These are phyloP conservation scores for Colletotrichum caudatum DNA, from an alignment of 2,329 filamentous ascomycete species.

Conservation along the genomic window DNA sequence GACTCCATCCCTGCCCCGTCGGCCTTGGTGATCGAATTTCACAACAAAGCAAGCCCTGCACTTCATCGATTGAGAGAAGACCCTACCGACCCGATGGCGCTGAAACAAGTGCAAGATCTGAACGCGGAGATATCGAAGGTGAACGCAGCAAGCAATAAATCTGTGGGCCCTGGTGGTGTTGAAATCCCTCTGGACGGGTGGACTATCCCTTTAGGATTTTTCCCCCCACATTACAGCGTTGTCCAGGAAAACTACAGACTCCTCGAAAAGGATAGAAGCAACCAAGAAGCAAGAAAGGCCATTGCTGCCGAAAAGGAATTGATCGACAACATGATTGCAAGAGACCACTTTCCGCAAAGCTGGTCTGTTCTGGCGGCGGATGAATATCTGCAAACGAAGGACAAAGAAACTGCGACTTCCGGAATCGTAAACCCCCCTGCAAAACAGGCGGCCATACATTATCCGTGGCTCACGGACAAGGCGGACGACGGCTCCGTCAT, in stretches of 20 bases:
- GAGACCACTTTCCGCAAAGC: neutral
- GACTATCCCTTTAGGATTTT: no score
- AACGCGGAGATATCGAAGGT: no score
- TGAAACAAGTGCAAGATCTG: no score
- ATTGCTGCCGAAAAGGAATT: slow-evolving; percentile 1
- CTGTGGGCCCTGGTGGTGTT: no score
- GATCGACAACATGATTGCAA: neutral
- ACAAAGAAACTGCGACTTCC: neutral
- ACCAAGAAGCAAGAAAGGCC: neutral
- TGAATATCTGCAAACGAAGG: neutral
- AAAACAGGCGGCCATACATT: neutral
- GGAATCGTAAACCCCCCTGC: neutral
- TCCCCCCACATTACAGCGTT: no score
- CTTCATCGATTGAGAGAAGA: neutral
- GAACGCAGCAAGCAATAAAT: no score
- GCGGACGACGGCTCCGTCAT: slow-evolving; percentile 12
- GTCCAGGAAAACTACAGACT: neutral
- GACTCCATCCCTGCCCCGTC: no score
- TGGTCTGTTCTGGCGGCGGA: neutral
- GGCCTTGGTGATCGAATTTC: no score
- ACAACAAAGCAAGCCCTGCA: no score
- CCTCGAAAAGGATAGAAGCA: neutral
- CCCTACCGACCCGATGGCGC: no score
- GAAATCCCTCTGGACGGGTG: no score
- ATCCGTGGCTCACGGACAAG: neutral